Percentiles rank a stretch among this genome's conserved stretches.
phyloP scores from a whole-genome alignment of 371 early-diverging fungal genomes.

The Actinomucor elegans region DNA sequence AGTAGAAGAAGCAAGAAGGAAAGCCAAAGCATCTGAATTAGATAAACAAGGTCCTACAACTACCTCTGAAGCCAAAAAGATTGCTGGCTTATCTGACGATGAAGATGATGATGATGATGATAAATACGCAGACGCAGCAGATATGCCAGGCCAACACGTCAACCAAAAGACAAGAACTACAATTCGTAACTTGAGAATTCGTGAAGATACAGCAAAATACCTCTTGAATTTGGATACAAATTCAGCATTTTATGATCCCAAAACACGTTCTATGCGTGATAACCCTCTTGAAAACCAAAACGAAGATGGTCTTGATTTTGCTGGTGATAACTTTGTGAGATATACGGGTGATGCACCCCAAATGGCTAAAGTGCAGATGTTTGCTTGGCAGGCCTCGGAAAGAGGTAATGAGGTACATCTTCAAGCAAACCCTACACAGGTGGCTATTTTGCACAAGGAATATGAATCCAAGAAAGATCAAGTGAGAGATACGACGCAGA shows the following conservation, averaged over 20 bases:
- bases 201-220: slow-evolving; percentile 99
- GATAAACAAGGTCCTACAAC: slow-evolving; percentile 66
- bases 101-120: slow-evolving; percentile 85
- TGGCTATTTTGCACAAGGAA: slow-evolving; percentile 85
- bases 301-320: slow-evolving; percentile 60
- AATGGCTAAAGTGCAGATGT: slow-evolving; percentile 82
- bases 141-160: slow-evolving; percentile 89
- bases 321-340: slow-evolving; percentile 93
- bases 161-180: slow-evolving; percentile 93
- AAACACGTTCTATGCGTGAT: slow-evolving; percentile 97
- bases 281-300: slow-evolving; percentile 80
- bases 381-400: slow-evolving; percentile 92
- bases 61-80: slow-evolving; percentile 58
- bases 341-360: slow-evolving; percentile 84
- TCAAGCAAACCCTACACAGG: slow-evolving; percentile 95
- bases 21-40: slow-evolving; percentile 77
- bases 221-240: slow-evolving; percentile 91
- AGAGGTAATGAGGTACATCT: slow-evolving; percentile 83
- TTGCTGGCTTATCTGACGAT: slow-evolving; percentile 60
- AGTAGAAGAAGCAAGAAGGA: slow-evolving; percentile 85
- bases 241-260: slow-evolving; percentile 97
- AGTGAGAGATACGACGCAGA: slow-evolving; percentile 69
- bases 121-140: slow-evolving; percentile 87
- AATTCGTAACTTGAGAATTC: slow-evolving; percentile 94
- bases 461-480: slow-evolving; percentile 81